These are phyloP conservation scores for Macrocybe gigantea DNA, from an alignment of 768 basidiomycete genomes.

Conservation along the genomic window DNA sequence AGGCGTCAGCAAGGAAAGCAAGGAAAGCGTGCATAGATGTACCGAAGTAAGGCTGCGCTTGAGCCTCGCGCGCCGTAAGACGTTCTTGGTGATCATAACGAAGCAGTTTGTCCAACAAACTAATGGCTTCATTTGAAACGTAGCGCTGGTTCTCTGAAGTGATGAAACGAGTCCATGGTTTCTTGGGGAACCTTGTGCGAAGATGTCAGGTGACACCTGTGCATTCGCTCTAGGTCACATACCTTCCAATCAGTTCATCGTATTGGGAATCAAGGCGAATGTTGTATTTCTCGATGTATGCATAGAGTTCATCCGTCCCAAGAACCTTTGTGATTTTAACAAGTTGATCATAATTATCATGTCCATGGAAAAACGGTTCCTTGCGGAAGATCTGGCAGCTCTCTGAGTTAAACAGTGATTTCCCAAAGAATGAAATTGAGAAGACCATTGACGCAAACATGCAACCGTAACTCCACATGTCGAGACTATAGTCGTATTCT, in stretches of 20 bases:
- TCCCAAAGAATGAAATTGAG: conserved; percentile 2
- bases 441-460: conserved; percentile 98
- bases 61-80: conserved; percentile 90
- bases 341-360: conserved; percentile 97
- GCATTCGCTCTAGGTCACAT: conserved; percentile 10
- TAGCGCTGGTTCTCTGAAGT: conserved; percentile 95
- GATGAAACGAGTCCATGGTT: conserved; percentile 93
- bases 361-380: conserved; percentile 98
- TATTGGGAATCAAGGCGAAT: conserved; percentile 96
- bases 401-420: conserved; percentile 4
- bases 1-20: conserved; percentile 8
- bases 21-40: conserved; percentile 12
- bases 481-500: conserved; percentile 95
- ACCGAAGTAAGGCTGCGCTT: conserved; percentile 93
- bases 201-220: conserved; percentile 4
- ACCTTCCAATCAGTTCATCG: conserved; percentile 90
- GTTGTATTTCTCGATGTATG: conserved; percentile 92
- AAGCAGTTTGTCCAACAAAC: conserved; percentile 91
- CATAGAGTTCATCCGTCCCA: conserved; percentile 91
- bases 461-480: conserved; percentile 99
- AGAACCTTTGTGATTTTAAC: conserved; percentile 98
- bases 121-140: conserved; percentile 95
- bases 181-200: conserved; percentile 71
- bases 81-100: conserved; percentile 98
- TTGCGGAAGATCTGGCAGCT: conserved; percentile 87